phyloP scores from a whole-genome alignment of 2,329 filamentous ascomycete species.

The Aschersonia sp. region DNA sequence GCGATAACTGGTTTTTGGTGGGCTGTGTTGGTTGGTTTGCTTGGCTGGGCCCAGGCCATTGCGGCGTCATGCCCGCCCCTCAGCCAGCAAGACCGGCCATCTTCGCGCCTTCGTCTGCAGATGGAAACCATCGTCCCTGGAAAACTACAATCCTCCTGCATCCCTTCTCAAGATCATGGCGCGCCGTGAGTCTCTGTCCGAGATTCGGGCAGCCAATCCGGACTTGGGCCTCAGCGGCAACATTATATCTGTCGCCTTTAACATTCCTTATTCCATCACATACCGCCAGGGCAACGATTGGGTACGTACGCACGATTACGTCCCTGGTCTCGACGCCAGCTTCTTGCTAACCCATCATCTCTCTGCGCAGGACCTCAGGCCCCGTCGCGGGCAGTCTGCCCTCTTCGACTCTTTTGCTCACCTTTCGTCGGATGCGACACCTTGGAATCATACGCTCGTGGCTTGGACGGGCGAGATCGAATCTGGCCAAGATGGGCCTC shows the following conservation, averaged over 20 bases:
- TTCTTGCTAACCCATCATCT: not conserved
- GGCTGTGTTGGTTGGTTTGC: too few species aligned
- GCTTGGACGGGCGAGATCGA: constrained; percentile 90
- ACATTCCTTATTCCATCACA: constrained; percentile 43
- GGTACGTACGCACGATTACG: too few species aligned
- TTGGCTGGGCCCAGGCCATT: too few species aligned
- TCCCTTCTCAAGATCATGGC: constrained; percentile 15
- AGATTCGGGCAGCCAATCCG: constrained; percentile 41
- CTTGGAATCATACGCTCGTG: constrained; percentile 86
- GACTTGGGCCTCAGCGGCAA: constrained; percentile 46
- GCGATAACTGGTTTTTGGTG: too few species aligned
- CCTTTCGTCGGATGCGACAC: constrained; percentile 67
- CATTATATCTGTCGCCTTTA: constrained; percentile 53
- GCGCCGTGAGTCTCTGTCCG: constrained; percentile 35
- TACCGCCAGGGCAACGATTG: constrained; percentile 46
- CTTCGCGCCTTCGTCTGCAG: too few species aligned
- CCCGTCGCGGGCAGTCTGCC: constrained; percentile 76
- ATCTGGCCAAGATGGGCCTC: constrained; percentile 23
- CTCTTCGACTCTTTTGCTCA: constrained; percentile 85
- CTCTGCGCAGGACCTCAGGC: constrained; percentile 49
- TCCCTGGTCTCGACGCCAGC: too few species aligned
- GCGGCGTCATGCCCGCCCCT: too few species aligned
- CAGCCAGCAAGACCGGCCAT: too few species aligned
- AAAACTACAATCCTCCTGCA: not conserved
- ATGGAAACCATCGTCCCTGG: too few species aligned